These are phyloP conservation scores for Imleria badia DNA, from an alignment of 768 basidiomycete genomes.

Conservation along the genomic window DNA sequence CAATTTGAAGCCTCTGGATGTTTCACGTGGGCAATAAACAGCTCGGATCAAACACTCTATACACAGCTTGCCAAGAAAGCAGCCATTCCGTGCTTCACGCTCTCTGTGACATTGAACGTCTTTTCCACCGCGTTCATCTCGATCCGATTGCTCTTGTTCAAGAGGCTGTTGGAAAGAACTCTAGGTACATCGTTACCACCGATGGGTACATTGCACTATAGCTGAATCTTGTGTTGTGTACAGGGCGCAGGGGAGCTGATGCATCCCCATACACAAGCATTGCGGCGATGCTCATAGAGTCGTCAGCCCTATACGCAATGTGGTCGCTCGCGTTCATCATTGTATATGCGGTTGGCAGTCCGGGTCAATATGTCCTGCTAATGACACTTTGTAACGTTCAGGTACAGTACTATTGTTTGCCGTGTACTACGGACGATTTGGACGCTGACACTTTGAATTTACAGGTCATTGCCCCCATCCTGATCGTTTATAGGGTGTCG, in stretches of 20 bases:
- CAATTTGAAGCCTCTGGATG: background rate
- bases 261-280: background rate
- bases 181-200: no score
- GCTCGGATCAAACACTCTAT: background rate
- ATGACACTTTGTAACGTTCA: background rate
- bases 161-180: no score
- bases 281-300: background rate
- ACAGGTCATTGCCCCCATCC: background rate
- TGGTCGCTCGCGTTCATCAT: background rate
- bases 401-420: background rate
- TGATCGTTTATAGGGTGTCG: background rate
- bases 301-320: background rate
- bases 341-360: background rate
- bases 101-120: background rate
- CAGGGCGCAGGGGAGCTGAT: no score
- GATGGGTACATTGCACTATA: no score
- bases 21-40: background rate
- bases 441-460: background rate
- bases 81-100: background rate
- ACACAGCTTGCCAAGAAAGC: background rate
- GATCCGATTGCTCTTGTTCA: background rate
- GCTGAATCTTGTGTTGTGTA: no score
- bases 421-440: no score
- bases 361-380: background rate
- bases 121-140: background rate